Evolutionary conservation across 83 land plant species (phyloP).

Genomic region (Thuja plicata): DNA sequence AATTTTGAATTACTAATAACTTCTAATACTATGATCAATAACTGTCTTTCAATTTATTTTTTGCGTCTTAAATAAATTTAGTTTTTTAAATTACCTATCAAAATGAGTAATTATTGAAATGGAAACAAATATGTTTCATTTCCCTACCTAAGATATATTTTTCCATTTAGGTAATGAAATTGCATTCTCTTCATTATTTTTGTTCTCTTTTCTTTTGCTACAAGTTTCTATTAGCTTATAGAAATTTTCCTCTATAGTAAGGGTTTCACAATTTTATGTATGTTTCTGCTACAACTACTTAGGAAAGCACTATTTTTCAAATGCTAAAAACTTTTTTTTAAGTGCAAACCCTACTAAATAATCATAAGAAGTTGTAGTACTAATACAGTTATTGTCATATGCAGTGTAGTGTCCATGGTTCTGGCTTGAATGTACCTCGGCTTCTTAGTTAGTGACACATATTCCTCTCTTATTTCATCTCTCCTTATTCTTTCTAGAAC

Average conservation of each 20-base stretch:
- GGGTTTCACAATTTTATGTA: not conserved
- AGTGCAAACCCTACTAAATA: not conserved
- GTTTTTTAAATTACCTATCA: too few relatives aligned
- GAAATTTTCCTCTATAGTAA: conserved; percentile 21
- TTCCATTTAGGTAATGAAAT: too few relatives aligned
- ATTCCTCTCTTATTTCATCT: not conserved
- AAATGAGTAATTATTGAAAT: too few relatives aligned
- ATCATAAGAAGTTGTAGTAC: not conserved
- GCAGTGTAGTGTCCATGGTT: not conserved
- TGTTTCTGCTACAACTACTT: not conserved
- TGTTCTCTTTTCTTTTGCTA: too few relatives aligned
- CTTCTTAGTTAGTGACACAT: not conserved
- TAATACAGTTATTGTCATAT: not conserved
- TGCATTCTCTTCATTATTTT: too few relatives aligned
- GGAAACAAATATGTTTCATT: too few relatives aligned
- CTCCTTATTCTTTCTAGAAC: not conserved
- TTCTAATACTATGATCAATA: too few relatives aligned
- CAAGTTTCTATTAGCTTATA: not conserved
- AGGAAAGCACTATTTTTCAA: not conserved
- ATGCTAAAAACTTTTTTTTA: not conserved
- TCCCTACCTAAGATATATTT: too few relatives aligned
- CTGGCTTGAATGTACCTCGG: not conserved
- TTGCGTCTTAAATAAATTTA: too few relatives aligned
- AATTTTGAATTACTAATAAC: too few relatives aligned
- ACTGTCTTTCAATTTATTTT: too few relatives aligned